A percentile compares a stretch with the other conserved stretches of the same genome.
Conservation (phyloP, 2,329 filamentous ascomycete species). For the Westerdykella ornata region DNA sequence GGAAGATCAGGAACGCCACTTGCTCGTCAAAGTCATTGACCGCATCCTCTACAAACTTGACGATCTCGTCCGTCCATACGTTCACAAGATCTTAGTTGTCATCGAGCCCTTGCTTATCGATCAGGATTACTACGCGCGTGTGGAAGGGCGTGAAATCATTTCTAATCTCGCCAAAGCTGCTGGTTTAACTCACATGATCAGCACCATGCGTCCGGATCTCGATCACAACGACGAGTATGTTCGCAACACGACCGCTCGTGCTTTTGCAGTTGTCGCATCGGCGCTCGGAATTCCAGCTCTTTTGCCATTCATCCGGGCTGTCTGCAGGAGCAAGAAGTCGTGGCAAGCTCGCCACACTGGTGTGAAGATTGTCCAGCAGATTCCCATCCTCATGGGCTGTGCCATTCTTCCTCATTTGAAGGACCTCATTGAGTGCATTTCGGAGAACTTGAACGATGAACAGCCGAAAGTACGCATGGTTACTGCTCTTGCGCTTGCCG, state of each 20-base stretch:
- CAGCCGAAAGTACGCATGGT: slow-evolving; percentile 97
- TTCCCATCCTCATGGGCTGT: slow-evolving; percentile 97
- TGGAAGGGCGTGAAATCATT: slow-evolving; percentile 97
- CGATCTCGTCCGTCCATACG: slow-evolving; percentile 89
- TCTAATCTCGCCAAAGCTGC: slow-evolving; percentile 96
- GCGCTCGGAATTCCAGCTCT: slow-evolving; percentile 92
- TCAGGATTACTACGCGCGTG: slow-evolving; percentile 97
- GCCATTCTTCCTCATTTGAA: slow-evolving; percentile 93
- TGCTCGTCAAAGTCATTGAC: slow-evolving; percentile 98
- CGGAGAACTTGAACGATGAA: slow-evolving; percentile 91
- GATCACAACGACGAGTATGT: slow-evolving; percentile 98
- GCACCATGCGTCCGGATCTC: slow-evolving; percentile 97
- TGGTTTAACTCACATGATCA: slow-evolving; percentile 97
- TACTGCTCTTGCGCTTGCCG: slow-evolving; percentile 88
- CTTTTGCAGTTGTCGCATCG: slow-evolving; percentile 94
- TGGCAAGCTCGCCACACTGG: slow-evolving; percentile 98
- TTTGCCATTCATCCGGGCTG: slow-evolving; percentile 87
- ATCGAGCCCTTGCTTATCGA: slow-evolving; percentile 99
- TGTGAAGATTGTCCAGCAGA: slow-evolving; percentile 98
- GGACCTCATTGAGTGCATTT: slow-evolving; percentile 92
- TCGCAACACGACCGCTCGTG: slow-evolving; percentile 91
- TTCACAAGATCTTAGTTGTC: slow-evolving; percentile 97
- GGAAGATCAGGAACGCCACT: slow-evolving; percentile 94
- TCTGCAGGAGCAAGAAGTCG: slow-evolving; percentile 97
- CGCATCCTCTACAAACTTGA: slow-evolving; percentile 97